Base-by-base conservation (phyloP, 208 protist species). In the Leishmania turanica region DNA sequence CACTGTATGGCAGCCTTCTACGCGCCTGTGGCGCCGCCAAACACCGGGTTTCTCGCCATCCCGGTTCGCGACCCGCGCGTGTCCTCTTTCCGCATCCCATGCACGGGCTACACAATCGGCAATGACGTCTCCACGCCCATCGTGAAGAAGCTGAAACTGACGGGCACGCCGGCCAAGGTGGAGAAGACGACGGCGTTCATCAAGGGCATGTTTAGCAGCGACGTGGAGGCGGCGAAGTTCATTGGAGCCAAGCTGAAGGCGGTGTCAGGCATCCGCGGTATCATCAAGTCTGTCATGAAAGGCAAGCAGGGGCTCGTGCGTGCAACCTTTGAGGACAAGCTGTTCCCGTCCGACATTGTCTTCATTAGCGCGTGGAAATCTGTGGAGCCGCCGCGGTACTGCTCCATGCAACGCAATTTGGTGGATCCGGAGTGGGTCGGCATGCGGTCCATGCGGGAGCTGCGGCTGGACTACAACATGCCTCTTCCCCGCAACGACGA, bases 71-170 rank as follows among this genome's bases (percentile, higher is more conserved):
- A 93, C 24, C 83, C 91, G 42, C 80, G 80, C 37, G 88, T 89
- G 31, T 47, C 88, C 47, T 82, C 89, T 69, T 99, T 99, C 91
- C 93, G 99, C 76, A 92, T 99, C 72, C 84, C 94, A 8, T 98
- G 96, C 74, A 99, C 98, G 7, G 99, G 98, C 62, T 99, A 99
- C 73, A 97, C 99, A 4, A 87, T 99, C n/a, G 99, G 99, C 78
- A 90, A 99, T 49, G 97, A 99, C 85, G 82, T 95, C 37, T 82
- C 88, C 27, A 95, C 98, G 51, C 89, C 84, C 8, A 96, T 99
- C 62, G 98, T 99, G 40, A 99, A 99, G 94, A 99, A 99, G 91
- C 93, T 99, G 42, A 99, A 99, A 89, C 94, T 99, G 31, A 97
- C 97, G 8, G 99, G 99, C 49, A 88, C 88, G 47, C 99, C 99